Evolutionary conservation across 2,329 filamentous ascomycete genomes (phyloP), one percentile per base, ranked within the genome.

Genomic region (Dothistroma septosporum): DNA sequence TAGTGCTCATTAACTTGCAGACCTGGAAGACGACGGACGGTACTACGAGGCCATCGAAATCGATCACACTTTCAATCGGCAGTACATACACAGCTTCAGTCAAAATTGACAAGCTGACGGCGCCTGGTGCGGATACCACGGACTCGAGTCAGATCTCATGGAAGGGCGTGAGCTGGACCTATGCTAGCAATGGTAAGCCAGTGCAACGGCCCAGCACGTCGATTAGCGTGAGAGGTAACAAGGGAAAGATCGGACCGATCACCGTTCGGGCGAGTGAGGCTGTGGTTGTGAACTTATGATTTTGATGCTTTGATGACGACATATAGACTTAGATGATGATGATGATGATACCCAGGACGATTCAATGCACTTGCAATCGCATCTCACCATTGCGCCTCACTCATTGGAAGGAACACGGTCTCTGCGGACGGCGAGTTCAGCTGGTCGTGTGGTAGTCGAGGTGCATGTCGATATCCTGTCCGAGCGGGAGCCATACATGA

Each of bases 1-100:
- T 64, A 53, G 61, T 64, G 14, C 59, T 64, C 4, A 50, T 64
- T 53, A 64, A 64, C 37, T 52, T 61, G 44, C 59, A 59, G 35
- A 46, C 46, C 10, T 64, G 55, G 31, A 32, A 22, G 21, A 47
- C 54, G 12, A 49, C 31, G 16, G 19, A 19, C 2, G 37, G 46
- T 31, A 41, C 37, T 16, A 37, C 56, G 16, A 49, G 61, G 5
- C 61, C 61, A 14, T 57, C 57, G 24, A 57, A 57, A 37, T 52
- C 47, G 21, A 56, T 61, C 33, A 57, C 53, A 12, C 22, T 64
- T 11, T 49, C 22, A 24, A 10, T 58, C 14, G 24, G 24, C 7
- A 53, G 59, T 41, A 22, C 28, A 14, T 60, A 59, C 33, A 50
- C 35, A 41, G 55, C 54, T 10, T 49, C n/a, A n/a, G 57, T 61